A percentile compares a stretch with the other conserved stretches of the same genome.
These are phyloP conservation scores for Heracleum sosnowskyi DNA, from an alignment of 129 eudicot species.

Conservation along the genomic window DNA sequence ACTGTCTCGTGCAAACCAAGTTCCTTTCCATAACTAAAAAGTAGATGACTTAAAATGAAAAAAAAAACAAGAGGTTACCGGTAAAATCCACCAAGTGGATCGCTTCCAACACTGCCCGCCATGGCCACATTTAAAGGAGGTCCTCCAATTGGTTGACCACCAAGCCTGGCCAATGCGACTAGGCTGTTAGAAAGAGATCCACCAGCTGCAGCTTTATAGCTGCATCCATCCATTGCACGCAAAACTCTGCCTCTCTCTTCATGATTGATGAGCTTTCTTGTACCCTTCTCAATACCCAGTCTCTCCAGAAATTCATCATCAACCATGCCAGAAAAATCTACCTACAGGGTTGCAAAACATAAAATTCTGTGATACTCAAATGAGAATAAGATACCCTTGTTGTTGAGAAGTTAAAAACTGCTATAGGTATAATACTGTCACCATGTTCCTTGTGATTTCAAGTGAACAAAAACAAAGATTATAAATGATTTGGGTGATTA, in stretches of 20 bases:
- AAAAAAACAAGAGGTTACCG: slow-evolving; percentile 31
- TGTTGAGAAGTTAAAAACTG: background rate
- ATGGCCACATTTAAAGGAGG: slow-evolving; percentile 70
- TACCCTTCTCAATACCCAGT: slow-evolving; percentile 82
- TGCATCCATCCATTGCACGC: slow-evolving; percentile 98
- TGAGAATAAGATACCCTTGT: background rate
- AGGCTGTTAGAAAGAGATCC: slow-evolving; percentile 91
- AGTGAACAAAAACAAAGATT: no score
- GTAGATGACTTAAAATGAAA: background rate
- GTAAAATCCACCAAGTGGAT: slow-evolving; percentile 93
- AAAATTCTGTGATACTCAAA: background rate
- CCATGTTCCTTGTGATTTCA: background rate
- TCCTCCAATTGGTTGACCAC: slow-evolving; percentile 61
- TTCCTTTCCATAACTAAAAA: background rate
- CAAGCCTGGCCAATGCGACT: slow-evolving; percentile 99
- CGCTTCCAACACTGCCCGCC: slow-evolving; percentile 96
- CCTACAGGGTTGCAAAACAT: slow-evolving; percentile 32
- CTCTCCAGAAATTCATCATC: slow-evolving; percentile 65
- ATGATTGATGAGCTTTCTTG: slow-evolving; percentile 83
- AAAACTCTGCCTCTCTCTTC: slow-evolving; percentile 91
- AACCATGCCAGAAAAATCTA: slow-evolving; percentile 91
- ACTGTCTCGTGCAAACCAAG: background rate
- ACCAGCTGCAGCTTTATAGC: slow-evolving; percentile 98
- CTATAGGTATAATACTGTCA: background rate
- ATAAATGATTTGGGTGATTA: no score